Percentiles rank a stretch among this genome's conserved stretches.
phyloP scores from a whole-genome alignment of 768 basidiomycete genomes.

The Dioszegia hungarica region DNA sequence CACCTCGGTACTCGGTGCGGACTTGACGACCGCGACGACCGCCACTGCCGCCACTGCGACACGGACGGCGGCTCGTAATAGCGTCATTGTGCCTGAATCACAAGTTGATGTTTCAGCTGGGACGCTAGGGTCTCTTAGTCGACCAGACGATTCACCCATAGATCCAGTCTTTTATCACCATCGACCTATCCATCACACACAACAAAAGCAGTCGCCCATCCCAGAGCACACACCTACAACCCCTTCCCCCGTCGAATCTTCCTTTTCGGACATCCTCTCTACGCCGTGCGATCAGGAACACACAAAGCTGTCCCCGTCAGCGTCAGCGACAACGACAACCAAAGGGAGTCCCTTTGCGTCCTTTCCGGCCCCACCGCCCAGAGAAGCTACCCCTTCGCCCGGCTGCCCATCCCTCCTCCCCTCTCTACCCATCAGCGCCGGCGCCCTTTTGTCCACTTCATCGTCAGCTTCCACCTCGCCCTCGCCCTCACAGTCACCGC shows the following conservation, averaged over 20 bases:
- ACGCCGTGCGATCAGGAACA: background rate
- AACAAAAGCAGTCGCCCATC: no score
- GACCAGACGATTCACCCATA: background rate
- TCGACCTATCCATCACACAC: no score
- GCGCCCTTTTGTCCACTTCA: background rate
- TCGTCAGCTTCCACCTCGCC: no score
- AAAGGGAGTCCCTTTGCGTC: background rate
- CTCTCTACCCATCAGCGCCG: slow-evolving; percentile 5
- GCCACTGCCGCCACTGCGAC: no score
- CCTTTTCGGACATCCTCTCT: background rate
- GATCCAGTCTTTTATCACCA: no score
- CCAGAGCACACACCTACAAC: no score
- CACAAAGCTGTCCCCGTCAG: background rate
- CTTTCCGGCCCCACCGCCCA: slow-evolving; percentile 1
- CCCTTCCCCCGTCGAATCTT: background rate
- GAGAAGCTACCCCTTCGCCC: background rate
- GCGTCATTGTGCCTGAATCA: background rate
- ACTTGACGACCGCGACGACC: no score
- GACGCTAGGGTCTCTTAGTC: background rate
- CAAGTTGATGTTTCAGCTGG: background rate
- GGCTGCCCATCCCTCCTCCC: slow-evolving; percentile 2
- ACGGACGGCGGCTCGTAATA: no score
- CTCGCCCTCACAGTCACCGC: background rate
- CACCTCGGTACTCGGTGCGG: no score
- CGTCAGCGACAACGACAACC: no score